Base-by-base conservation (phyloP, 2,329 filamentous ascomycete species). In the Sporothrix phasma region DNA sequence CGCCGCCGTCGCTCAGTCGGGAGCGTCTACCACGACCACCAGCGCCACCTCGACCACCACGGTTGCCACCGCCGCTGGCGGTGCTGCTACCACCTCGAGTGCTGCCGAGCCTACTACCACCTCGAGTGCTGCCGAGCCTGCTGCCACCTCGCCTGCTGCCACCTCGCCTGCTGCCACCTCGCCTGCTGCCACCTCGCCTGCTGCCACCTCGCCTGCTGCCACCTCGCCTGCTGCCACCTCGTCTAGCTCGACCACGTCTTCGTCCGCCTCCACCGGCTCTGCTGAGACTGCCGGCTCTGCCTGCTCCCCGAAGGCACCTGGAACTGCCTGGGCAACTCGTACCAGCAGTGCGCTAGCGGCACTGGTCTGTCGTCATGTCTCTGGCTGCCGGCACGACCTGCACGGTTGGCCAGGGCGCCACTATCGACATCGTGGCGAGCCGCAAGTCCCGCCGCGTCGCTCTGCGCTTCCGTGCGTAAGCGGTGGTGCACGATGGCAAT, bases 301-400 rank as follows among this genome's bases (percentile, higher is more conserved):
- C 62, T 83, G 81, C 76, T 73, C 71, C 63, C 73, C 17, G 80
- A 83, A 67, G 81, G 81, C 62, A 64, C 69, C 19, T 83, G 79
- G 78, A 78, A 79, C 73, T 83, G 81, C 71, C 71, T 81, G 60
- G 73, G 80, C 64, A 70, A 66, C n/a, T 72, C 74, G 19, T 83
- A 80, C 76, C 80, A 83, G 73, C 79, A 77, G 65, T 84, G 81
- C 68, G 80, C 79, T 26, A 77, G 73, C 61, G 80, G 81, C 26
- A 54, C 26, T 83, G 81, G 81, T 76, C 78, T 1, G 67, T 67
- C 3, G 63, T 72, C 59, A 74, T 77, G 70, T 62, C 71, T 5
- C 73, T 83, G 71, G 75, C 80, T 0, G 64, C 72, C 0, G 81
- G 81, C 63, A 81, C 78, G 51, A 68, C 70, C 39, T 84, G 81